Percentiles rank a stretch among this genome's conserved stretches.
These are phyloP conservation scores for Sphagnurus paluster DNA, from an alignment of 1,284 basidiomycete species.

Conservation along the genomic window DNA sequence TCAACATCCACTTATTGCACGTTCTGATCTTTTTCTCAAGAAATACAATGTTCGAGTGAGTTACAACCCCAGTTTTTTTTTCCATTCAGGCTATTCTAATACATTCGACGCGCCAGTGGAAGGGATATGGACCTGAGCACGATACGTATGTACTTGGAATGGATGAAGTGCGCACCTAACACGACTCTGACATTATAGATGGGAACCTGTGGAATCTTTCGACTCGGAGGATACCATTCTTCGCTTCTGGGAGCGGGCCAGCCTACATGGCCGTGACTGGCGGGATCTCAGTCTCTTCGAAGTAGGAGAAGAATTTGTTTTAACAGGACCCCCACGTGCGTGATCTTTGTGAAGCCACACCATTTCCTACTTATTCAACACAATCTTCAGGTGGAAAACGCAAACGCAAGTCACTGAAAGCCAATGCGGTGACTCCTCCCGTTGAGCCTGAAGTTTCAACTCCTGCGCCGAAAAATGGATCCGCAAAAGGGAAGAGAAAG, in stretches of 20 bases:
- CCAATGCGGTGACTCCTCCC: conserved; percentile 1
- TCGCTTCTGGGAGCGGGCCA: conserved; percentile 59
- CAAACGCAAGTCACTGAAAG: conserved; percentile 18
- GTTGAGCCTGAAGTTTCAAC: conserved; percentile 4
- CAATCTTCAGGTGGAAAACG: conserved; percentile 20
- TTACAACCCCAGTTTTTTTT: conserved; percentile 5
- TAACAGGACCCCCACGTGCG: conserved; percentile 59
- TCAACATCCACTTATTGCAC: conserved; percentile 8
- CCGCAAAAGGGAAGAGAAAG: conserved; percentile 12
- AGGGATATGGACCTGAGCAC: conserved; percentile 56
- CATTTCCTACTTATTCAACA: background rate
- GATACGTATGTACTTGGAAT: conserved; percentile 55
- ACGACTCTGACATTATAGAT: conserved; percentile 38
- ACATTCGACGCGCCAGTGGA: conserved; percentile 52
- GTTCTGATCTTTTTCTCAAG: conserved; percentile 31
- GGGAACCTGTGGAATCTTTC: conserved; percentile 70
- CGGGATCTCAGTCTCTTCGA: conserved; percentile 49
- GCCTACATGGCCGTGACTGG: conserved; percentile 50
- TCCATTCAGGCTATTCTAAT: conserved; percentile 1
- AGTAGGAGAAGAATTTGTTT: conserved; percentile 53
- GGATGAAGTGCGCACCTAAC: background rate
- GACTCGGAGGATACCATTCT: conserved; percentile 59
- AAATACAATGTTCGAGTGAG: conserved; percentile 64
- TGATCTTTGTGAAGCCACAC: conserved; percentile 6
- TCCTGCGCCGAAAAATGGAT: background rate